A percentile compares a stretch with the other conserved stretches of the same genome.
These are phyloP conservation scores for Ophiostoma sp. DNA, from an alignment of 2,329 filamentous ascomycete species.

Conservation along the genomic window DNA sequence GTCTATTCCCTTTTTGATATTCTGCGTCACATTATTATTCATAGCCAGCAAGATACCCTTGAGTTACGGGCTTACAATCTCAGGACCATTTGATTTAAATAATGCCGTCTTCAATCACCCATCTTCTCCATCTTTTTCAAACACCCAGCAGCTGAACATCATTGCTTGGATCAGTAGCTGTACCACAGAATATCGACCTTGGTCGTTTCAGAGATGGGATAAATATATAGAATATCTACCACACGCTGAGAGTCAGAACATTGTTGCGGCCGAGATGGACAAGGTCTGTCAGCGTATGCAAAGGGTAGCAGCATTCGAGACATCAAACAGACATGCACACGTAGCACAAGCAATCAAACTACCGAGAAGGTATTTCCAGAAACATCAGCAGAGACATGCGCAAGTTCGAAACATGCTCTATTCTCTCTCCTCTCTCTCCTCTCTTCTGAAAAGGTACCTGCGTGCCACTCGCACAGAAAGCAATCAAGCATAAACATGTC, in stretches of 20 bases:
- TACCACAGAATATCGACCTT: neutral
- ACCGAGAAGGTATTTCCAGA: neutral
- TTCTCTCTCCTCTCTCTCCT: neutral
- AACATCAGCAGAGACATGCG: neutral
- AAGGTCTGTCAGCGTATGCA: neutral
- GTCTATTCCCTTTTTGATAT: constrained; percentile 1
- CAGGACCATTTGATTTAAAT: neutral
- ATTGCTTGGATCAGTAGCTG: neutral
- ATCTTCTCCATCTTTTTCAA: neutral
- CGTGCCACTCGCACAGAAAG: neutral
- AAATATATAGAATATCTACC: neutral
- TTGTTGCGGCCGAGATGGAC: neutral
- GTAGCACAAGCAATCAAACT: constrained; percentile 10
- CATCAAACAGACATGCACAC: neutral
- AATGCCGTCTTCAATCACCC: neutral
- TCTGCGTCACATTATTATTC: neutral
- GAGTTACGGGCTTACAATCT: neutral
- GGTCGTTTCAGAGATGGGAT: neutral
- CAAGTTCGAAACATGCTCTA: neutral
- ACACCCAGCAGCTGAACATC: no score
- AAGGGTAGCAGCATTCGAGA: neutral
- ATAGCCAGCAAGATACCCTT: constrained; percentile 2
- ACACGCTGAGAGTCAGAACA: neutral
- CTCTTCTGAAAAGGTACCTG: neutral
- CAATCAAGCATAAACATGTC: constrained; percentile 6